Evolutionary conservation across 495 filamentous ascomycete genomes (phyloP).

Genomic region (Aspergillus mulundensis): DNA sequence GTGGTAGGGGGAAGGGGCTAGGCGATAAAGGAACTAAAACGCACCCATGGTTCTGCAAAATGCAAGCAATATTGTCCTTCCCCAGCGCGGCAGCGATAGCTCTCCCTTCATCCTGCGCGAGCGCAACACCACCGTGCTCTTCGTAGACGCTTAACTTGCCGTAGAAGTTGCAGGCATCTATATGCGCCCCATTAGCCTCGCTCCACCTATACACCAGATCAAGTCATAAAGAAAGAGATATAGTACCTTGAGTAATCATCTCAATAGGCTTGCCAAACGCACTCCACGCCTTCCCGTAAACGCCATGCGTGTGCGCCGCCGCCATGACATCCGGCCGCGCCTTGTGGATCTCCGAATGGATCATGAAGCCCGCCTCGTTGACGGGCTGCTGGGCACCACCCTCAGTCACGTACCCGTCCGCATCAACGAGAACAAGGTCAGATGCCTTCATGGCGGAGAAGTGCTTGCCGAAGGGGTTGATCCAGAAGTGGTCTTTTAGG

Average conservation of each 20-base stretch:
- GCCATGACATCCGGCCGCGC: constrained; percentile 49
- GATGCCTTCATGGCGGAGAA: constrained; percentile 50
- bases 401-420: constrained; percentile 44
- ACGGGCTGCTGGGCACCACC: constrained; percentile 48
- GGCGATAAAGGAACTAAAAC: neutral
- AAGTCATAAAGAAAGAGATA: neutral
- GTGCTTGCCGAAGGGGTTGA: constrained; percentile 59
- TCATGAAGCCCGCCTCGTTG: constrained; percentile 68
- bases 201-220: neutral
- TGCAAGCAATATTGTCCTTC: constrained; percentile 56
- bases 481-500: constrained; percentile 60
- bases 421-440: constrained; percentile 49
- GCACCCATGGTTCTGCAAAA: constrained; percentile 65
- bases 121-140: constrained; percentile 52
- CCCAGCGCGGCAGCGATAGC: constrained; percentile 58
- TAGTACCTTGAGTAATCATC: constrained; percentile 46
- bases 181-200: neutral
- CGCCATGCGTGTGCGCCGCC: constrained; percentile 46
- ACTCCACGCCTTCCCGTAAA: constrained; percentile 46
- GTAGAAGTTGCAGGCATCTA: constrained; percentile 57
- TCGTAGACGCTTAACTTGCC: constrained; percentile 49
- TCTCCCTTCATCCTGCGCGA: constrained; percentile 58
- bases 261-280: constrained; percentile 45
- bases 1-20: neutral
- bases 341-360: constrained; percentile 54